These are phyloP conservation scores for Pleurotus platypus DNA, from an alignment of 768 basidiomycete genomes.

Conservation along the genomic window DNA sequence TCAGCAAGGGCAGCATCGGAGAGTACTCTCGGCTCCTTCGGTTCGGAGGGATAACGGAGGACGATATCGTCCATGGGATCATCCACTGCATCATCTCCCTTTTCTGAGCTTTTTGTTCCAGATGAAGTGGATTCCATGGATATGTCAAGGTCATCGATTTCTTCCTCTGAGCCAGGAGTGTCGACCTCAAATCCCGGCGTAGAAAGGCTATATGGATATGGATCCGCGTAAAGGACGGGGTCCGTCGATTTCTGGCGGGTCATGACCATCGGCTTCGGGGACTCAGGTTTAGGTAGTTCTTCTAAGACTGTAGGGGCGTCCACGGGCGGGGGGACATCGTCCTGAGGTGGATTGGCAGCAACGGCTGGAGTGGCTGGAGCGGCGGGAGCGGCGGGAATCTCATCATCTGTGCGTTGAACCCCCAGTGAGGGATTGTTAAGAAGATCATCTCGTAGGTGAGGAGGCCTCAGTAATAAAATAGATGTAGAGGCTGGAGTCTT, in stretches of 20 bases:
- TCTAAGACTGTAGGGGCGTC: not conserved
- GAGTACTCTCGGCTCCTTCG: not conserved
- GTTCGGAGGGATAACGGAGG: conserved; percentile 20
- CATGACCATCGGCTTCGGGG: not conserved
- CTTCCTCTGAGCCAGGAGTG: conserved; percentile 4
- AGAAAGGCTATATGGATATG: conserved; percentile 47
- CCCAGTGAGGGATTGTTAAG: too few relatives aligned
- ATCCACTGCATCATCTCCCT: conserved; percentile 12
- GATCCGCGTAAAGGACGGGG: conserved; percentile 34
- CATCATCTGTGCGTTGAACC: too few relatives aligned
- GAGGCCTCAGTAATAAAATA: too few relatives aligned
- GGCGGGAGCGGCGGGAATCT: too few relatives aligned
- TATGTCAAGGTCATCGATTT: conserved; percentile 12
- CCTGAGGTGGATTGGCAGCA: not conserved
- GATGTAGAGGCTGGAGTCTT: too few relatives aligned
- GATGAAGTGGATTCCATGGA: conserved; percentile 22
- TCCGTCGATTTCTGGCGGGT: conserved; percentile 17
- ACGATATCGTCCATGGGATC: conserved; percentile 14
- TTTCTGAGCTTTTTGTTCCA: conserved; percentile 20
- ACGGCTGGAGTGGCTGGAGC: not conserved
- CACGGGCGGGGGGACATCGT: not conserved
- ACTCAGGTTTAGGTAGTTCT: not conserved
- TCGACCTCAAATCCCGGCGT: conserved; percentile 27
- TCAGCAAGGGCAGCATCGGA: too few relatives aligned
- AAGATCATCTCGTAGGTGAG: too few relatives aligned